Evolutionary conservation across 108 stramenopile genomes (phyloP).

Genomic region (Skeletonema marinoi): DNA sequence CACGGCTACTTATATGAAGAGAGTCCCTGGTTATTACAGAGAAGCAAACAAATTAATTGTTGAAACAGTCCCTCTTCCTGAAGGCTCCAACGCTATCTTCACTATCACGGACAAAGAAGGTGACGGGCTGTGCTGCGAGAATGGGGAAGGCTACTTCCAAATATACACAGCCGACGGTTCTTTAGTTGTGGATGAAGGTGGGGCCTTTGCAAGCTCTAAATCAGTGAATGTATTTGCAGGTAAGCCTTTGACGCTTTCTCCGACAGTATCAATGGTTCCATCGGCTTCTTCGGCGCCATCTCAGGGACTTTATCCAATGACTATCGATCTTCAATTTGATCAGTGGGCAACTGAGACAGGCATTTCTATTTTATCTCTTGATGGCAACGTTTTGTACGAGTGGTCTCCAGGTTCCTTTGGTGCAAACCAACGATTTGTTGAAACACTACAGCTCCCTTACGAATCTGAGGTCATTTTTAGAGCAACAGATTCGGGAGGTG

Average conservation of each 20-base stretch:
- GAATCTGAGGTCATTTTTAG: constrained; percentile 11
- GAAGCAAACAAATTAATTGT: neutral
- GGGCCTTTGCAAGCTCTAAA: neutral
- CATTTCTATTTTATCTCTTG: constrained; percentile 4
- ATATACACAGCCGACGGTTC: constrained; percentile 12
- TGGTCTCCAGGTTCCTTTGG: constrained; percentile 16
- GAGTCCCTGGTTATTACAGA: constrained; percentile 17
- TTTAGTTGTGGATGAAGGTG: constrained; percentile 4
- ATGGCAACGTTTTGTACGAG: constrained; percentile 2
- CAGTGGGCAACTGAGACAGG: constrained; percentile 22
- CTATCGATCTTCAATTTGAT: constrained; percentile 21
- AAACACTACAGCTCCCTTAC: constrained; percentile 12
- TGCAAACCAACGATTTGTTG: neutral
- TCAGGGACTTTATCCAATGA: constrained; percentile 1
- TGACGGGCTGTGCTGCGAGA: constrained; percentile 23
- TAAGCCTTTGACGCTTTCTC: constrained; percentile 12
- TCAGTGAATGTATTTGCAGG: constrained; percentile 5
- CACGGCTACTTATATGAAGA: constrained; percentile 6
- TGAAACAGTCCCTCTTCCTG: constrained; percentile 15
- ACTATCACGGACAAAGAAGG: constrained; percentile 15
- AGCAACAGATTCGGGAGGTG: constrained; percentile 21
- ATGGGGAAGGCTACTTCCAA: constrained; percentile 17
- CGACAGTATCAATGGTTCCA: constrained; percentile 5
- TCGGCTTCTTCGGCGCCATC: constrained; percentile 12
- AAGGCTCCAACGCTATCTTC: constrained; percentile 11